Base-by-base conservation (phyloP, 2,329 filamentous ascomycete genomes). In the Aspergillus fischeri region DNA sequence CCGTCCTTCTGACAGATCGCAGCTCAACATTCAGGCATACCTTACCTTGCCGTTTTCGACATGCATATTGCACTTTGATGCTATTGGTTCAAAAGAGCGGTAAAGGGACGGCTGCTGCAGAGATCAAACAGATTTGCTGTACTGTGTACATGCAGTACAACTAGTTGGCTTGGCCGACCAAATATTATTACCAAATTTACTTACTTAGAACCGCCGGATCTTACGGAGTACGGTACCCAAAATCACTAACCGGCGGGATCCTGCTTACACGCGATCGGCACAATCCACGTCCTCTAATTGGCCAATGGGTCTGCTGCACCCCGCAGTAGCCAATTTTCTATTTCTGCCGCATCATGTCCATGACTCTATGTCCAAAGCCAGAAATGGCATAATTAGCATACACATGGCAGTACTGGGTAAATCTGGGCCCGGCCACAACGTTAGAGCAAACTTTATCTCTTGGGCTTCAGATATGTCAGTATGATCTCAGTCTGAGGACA, bases 231-330 rank as follows among this genome's bases (percentile, higher is more conserved):
- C n/a, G 28, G 28, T 29, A 38, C 14, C 32, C 32, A 38, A 38
- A 38, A 17, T 38, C 32, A 5, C 32, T 38, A 38, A 38, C 14
- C 32, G 14, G 14, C 32, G 17, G 32, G 32, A 38, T 38, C 32
- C 32, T 38, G 32, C 32, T 17, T 38, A 17, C 32, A 38, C 32
- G 5, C 32, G 32, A 38, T 38, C 32, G n/a, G 21, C 44, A 47
- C 21, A 47, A 24, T 14, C 24, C 24, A 25, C 44, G 0, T 27
- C 5, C 24, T 29, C 41, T 53, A 28, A 62, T 60, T 62, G 60
- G 60, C 38, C 58, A 58, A 62, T 60, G 51, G 9, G 14, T 14
- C 17, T 28, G 51, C 58, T 60, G 58, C 58, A 60, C 60, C 57
- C 60, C 57, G 58, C 57, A 61, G 54, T 47, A 47, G 44, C 44